Evolutionary conservation across 495 filamentous ascomycete species (phyloP).

Genomic region (Thozetella sp.): DNA sequence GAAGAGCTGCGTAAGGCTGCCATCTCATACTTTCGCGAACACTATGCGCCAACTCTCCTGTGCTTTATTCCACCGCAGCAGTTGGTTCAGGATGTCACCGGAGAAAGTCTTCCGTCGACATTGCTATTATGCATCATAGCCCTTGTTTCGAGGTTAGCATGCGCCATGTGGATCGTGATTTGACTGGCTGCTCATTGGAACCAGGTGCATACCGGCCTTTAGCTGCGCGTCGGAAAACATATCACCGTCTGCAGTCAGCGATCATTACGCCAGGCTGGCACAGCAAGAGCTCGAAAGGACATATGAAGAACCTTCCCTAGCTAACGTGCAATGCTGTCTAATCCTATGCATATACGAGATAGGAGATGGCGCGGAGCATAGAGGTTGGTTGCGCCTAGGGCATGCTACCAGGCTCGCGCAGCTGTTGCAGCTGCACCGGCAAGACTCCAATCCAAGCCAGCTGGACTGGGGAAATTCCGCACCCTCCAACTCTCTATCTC

Average conservation of each 20-base stretch:
- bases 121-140: neutral
- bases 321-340: neutral
- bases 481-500: neutral
- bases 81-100: neutral
- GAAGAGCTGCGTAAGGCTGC: neutral
- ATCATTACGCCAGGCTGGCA: neutral
- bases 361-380: neutral
- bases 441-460: neutral
- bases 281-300: neutral
- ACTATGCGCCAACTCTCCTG: neutral
- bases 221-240: neutral
- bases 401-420: neutral
- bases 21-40: neutral
- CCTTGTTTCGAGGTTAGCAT: neutral
- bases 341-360: neutral
- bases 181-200: too few relatives aligned
- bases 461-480: neutral
- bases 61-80: neutral
- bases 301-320: neutral
- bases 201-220: too few relatives aligned
- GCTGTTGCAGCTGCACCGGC: neutral
- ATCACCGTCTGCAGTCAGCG: neutral
- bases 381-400: neutral
- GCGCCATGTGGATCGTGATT: too few relatives aligned
- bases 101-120: neutral